These are phyloP conservation scores for Trifolium dubium DNA, from an alignment of 306 rosid species.

Conservation along the genomic window DNA sequence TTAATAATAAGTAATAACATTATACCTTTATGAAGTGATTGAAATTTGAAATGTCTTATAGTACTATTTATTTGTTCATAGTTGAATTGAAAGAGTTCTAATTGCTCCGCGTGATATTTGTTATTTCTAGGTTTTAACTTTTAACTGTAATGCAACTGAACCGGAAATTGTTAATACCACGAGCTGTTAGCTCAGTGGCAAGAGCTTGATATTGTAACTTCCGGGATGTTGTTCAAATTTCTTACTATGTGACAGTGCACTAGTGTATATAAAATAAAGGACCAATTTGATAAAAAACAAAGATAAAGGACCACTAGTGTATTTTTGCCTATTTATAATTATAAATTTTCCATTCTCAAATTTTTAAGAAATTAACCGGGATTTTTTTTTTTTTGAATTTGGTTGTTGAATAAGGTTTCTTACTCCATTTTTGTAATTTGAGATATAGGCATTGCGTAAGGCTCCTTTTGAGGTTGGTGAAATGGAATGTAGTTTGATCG, in stretches of 20 bases:
- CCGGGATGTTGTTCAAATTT: too few species aligned
- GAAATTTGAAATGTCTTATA: neutral
- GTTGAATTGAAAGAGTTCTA: neutral
- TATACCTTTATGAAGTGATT: neutral
- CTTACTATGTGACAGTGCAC: too few species aligned
- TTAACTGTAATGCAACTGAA: neutral
- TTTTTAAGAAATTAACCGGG: neutral
- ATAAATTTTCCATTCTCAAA: too few species aligned
- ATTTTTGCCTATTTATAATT: too few species aligned
- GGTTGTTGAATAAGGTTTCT: neutral
- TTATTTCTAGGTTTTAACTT: neutral
- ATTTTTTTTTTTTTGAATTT: neutral
- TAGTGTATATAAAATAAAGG: too few species aligned
- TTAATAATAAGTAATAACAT: neutral
- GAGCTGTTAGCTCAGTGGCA: too few species aligned
- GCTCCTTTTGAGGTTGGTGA: constrained; percentile 69
- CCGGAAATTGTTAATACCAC: too few species aligned
- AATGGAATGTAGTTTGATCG: constrained; percentile 61
- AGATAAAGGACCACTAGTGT: too few species aligned
- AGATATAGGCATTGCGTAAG: constrained; percentile 68
- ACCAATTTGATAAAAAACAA: too few species aligned
- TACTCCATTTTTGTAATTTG: constrained; percentile 28
- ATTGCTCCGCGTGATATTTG: neutral
- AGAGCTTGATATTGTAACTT: too few species aligned
- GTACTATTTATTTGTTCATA: neutral